A percentile compares a stretch with the other conserved stretches of the same genome.
Evolutionary conservation across 257 asterid genomes (phyloP).

Genomic region (Galeopsis tetrahit): DNA sequence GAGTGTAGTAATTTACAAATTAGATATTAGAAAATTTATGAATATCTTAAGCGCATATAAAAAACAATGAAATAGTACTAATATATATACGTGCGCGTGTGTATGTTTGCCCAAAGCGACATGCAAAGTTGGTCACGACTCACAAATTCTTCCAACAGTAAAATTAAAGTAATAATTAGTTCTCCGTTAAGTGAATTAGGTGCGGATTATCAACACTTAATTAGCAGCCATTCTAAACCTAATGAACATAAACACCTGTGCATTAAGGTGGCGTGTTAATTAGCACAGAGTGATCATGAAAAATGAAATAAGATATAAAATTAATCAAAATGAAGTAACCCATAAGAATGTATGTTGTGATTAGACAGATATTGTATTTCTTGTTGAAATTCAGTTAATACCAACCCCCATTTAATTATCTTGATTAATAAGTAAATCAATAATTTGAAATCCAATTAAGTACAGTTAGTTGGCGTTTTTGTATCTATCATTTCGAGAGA

Average conservation of each 20-base stretch:
- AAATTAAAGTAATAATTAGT: conserved; percentile 7
- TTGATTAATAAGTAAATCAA: conserved; percentile 30
- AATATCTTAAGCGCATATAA: too few relatives aligned
- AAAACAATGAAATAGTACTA: too few relatives aligned
- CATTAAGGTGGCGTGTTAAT: conserved; percentile 49
- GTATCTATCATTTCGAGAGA: conserved; percentile 49
- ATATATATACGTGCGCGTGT: too few relatives aligned
- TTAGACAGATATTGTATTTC: conserved; percentile 50
- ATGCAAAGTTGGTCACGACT: too few relatives aligned
- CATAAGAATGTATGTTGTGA: conserved; percentile 43
- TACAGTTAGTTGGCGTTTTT: conserved; percentile 64
- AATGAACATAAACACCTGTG: conserved; percentile 25
- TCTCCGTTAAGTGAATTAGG: conserved; percentile 10
- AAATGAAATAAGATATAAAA: conserved; percentile 4
- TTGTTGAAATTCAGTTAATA: conserved; percentile 57
- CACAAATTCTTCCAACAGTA: conserved; percentile 15
- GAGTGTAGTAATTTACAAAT: too few relatives aligned
- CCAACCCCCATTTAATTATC: conserved; percentile 44
- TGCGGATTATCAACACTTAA: conserved; percentile 23
- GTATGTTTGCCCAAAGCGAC: too few relatives aligned
- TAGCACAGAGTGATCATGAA: conserved; percentile 19
- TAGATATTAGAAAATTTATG: too few relatives aligned
- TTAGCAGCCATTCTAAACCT: conserved; percentile 27
- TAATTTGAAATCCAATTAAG: conserved; percentile 31
- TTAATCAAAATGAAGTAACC: conserved; percentile 54